These are phyloP conservation scores for Hansenula anomala DNA, from an alignment of 1,139 yeast species.

Conservation along the genomic window DNA sequence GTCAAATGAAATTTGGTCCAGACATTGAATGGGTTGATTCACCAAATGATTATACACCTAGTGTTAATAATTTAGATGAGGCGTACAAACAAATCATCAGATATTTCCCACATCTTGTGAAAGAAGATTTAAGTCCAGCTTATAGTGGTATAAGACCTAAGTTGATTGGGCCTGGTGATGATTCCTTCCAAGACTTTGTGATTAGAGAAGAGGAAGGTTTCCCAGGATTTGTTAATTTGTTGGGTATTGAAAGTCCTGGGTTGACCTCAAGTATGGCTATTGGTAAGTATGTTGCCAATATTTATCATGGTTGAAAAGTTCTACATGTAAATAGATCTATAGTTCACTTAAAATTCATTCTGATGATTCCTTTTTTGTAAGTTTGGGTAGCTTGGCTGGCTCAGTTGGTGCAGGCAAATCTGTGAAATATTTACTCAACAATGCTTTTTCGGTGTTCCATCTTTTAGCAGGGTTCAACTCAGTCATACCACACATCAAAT, in stretches of 20 bases:
- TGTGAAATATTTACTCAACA: slow-evolving; percentile 62
- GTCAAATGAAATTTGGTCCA: slow-evolving; percentile 81
- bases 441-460: slow-evolving; percentile 60
- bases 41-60: slow-evolving; percentile 46
- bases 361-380: slow-evolving; percentile 14
- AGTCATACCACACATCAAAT: slow-evolving; percentile 69
- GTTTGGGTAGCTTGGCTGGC: slow-evolving; percentile 62
- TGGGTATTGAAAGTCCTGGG: slow-evolving; percentile 91
- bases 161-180: slow-evolving; percentile 41
- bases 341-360: not conserved
- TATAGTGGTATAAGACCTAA: slow-evolving; percentile 87
- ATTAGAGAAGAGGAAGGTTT: slow-evolving; percentile 61
- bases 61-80: slow-evolving; percentile 38
- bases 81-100: slow-evolving; percentile 57
- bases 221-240: slow-evolving; percentile 73
- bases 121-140: slow-evolving; percentile 52
- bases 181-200: slow-evolving; percentile 63
- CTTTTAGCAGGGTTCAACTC: slow-evolving; percentile 75
- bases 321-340: not conserved
- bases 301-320: slow-evolving; percentile 26
- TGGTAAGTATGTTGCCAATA: slow-evolving; percentile 59
- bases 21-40: slow-evolving; percentile 76
- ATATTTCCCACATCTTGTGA: slow-evolving; percentile 58
- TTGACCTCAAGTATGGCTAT: slow-evolving; percentile 79
- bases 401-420: slow-evolving; percentile 77